Evolutionary conservation across 768 basidiomycete species (phyloP).

Genomic region (Tulasnella calospora): DNA sequence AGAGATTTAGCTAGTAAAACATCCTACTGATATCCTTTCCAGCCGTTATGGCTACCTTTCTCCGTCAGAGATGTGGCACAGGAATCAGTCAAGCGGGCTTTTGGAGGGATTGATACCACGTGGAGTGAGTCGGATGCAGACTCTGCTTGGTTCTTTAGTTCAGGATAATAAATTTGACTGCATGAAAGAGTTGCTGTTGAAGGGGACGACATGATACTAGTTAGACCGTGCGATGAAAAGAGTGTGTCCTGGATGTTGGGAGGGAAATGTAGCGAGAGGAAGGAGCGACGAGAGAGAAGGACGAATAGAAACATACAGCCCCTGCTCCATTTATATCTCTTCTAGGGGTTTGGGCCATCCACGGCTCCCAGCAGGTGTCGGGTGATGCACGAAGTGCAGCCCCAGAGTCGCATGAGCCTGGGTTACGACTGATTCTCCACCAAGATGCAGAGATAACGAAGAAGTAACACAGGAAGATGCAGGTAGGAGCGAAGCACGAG

Average conservation of each 20-base stretch:
- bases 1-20: constrained; percentile 46
- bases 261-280: neutral
- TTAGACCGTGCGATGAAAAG: neutral
- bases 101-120: neutral
- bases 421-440: neutral
- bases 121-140: neutral
- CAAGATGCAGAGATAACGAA: neutral
- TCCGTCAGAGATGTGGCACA: constrained; percentile 10
- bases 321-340: too few relatives aligned
- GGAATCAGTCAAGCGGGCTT: neutral
- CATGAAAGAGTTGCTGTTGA: neutral
- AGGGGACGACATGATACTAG: neutral
- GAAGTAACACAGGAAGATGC: neutral
- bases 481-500: neutral
- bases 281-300: neutral
- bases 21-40: constrained; percentile 53
- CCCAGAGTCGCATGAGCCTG: neutral
- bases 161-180: neutral
- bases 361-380: neutral
- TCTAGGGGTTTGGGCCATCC: neutral
- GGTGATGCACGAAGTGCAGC: neutral
- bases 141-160: neutral
- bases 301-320: too few relatives aligned
- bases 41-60: constrained; percentile 30
- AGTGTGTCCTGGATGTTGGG: neutral